Conservation (phyloP, 345 rosid species). For the Gossypium anomalum region DNA sequence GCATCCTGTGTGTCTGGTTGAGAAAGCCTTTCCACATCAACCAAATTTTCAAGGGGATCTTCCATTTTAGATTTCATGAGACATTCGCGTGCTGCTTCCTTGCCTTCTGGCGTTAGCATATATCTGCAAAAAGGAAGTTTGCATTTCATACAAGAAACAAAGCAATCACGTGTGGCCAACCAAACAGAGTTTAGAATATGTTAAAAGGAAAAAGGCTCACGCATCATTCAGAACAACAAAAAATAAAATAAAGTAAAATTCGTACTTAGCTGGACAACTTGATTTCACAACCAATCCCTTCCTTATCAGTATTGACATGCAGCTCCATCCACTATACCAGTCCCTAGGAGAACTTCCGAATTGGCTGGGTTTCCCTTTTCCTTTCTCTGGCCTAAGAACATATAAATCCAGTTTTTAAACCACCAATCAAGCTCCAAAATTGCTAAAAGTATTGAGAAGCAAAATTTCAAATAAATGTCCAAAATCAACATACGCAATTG, state of each 20-base stretch:
- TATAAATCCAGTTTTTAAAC: slow-evolving; percentile 4
- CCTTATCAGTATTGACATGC: slow-evolving; percentile 72
- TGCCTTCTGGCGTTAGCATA: slow-evolving; percentile 83
- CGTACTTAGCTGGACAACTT: slow-evolving; percentile 91
- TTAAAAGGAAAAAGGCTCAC: background rate
- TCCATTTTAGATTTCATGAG: slow-evolving; percentile 58
- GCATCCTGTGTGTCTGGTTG: slow-evolving; percentile 21
- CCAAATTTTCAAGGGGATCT: slow-evolving; percentile 34
- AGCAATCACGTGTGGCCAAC: background rate
- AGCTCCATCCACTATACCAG: slow-evolving; percentile 95
- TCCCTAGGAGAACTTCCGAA: slow-evolving; percentile 73
- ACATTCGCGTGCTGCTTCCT: slow-evolving; percentile 67
- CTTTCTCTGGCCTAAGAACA: slow-evolving; percentile 72
- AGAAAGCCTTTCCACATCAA: slow-evolving; percentile 32
- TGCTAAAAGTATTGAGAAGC: background rate
- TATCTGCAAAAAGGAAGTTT: slow-evolving; percentile 42
- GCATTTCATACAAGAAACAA: background rate
- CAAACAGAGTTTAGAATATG: background rate
- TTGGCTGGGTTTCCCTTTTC: slow-evolving; percentile 61
- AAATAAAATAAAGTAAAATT: slow-evolving; percentile 7
- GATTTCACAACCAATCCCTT: slow-evolving; percentile 88
- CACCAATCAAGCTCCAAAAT: slow-evolving; percentile 14
- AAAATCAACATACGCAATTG: slow-evolving; percentile 53
- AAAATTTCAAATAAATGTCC: slow-evolving; percentile 4
- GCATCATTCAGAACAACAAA: background rate